Conservation (phyloP, 2,329 filamentous ascomycete genomes). For the Fusarium torreyae region DNA sequence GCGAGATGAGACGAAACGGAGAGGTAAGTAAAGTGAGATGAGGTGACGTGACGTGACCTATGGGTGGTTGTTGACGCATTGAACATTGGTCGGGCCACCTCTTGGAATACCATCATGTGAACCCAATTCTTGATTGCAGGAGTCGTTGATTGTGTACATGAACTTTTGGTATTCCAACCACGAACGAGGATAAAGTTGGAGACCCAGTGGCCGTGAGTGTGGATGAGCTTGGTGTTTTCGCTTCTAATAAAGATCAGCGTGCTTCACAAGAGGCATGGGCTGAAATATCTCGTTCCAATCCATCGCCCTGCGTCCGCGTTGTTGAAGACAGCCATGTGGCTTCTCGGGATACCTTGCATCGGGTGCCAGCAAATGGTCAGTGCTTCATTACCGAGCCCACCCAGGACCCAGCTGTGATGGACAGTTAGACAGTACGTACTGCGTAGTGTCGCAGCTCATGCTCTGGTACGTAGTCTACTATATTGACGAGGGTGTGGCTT, state of each 20-base stretch:
- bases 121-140: conserved; percentile 12
- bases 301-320: conserved; percentile 18
- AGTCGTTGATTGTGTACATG: conserved; percentile 18
- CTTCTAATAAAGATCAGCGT: background rate
- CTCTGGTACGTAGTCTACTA: no score
- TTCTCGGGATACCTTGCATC: conserved; percentile 37
- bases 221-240: background rate
- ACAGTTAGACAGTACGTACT: conserved; percentile 18
- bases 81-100: conserved; percentile 36
- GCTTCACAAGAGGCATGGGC: background rate
- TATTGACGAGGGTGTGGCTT: conserved; percentile 7
- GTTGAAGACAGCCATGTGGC: conserved; percentile 40
- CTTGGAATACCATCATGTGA: conserved; percentile 34
- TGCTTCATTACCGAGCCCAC: conserved; percentile 44
- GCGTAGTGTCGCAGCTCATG: conserved; percentile 7
- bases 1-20: conserved; percentile 34
- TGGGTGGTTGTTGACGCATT: conserved; percentile 34
- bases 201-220: background rate
- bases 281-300: background rate
- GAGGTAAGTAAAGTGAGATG: conserved; percentile 37
- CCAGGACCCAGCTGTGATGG: conserved; percentile 23
- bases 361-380: conserved; percentile 43
- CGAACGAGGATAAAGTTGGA: background rate
- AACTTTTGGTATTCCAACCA: background rate
- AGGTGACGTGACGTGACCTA: conserved; percentile 44